Conservation (phyloP, 768 basidiomycete genomes). For the Leccinum arenicola region DNA sequence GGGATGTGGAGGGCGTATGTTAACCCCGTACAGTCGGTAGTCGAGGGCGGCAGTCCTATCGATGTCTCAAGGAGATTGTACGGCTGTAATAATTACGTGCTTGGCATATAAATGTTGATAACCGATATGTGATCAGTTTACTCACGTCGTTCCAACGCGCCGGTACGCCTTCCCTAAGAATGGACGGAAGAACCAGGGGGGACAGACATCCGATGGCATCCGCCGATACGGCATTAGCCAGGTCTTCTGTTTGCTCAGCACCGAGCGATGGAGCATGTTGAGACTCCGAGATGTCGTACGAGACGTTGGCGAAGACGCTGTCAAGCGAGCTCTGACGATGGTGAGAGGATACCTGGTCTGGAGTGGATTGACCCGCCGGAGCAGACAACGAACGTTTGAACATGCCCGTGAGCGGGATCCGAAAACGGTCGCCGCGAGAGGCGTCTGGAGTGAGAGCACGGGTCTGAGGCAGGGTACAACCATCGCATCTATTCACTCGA, state of each 20-base stretch:
- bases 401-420: conserved; percentile 58
- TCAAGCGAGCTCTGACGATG: conserved; percentile 24
- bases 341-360: conserved; percentile 12
- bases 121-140: conserved; percentile 6
- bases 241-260: conserved; percentile 25
- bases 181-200: conserved; percentile 31
- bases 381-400: conserved; percentile 64
- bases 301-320: conserved; percentile 31
- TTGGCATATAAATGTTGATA: conserved; percentile 11
- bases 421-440: conserved; percentile 33
- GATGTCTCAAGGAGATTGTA: conserved; percentile 35
- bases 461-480: conserved; percentile 7
- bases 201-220: conserved; percentile 29
- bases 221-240: conserved; percentile 15
- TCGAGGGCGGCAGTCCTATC: conserved; percentile 25
- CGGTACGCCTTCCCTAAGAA: conserved; percentile 27
- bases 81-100: conserved; percentile 27
- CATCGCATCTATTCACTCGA: conserved; percentile 2
- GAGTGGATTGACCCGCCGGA: conserved; percentile 35
- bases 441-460: conserved; percentile 31
- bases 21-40: conserved; percentile 19
- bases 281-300: conserved; percentile 29
- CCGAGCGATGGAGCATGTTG: conserved; percentile 11
- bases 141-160: conserved; percentile 36
- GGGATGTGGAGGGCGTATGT: conserved; percentile 27